A percentile compares a stretch with the other conserved stretches of the same genome.
These are phyloP conservation scores for Diplodia seriata DNA, from an alignment of 2,329 filamentous ascomycete species.

Conservation along the genomic window DNA sequence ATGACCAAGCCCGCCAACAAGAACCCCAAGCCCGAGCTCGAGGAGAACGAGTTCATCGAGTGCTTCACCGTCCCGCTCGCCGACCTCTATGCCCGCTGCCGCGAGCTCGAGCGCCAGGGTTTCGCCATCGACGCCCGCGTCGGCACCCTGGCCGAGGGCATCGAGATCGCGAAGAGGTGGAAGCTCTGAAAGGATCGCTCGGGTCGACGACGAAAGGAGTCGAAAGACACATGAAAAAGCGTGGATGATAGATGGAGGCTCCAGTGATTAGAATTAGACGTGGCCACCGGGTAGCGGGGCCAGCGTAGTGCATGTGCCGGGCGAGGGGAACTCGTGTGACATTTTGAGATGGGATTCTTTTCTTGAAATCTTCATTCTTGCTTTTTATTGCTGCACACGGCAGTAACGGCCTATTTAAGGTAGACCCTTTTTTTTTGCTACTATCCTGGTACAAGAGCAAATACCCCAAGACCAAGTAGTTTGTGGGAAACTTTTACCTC, in stretches of 20 bases:
- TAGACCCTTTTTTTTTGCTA: background rate
- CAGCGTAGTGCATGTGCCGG: background rate
- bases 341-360: background rate
- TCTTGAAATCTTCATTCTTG: background rate
- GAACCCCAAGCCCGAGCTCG: conserved; percentile 68
- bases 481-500: background rate
- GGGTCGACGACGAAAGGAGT: background rate
- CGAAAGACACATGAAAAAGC: background rate
- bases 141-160: conserved; percentile 78
- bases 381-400: conserved; percentile 5
- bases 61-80: conserved; percentile 72
- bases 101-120: conserved; percentile 70
- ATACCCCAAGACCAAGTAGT: conserved; percentile 6
- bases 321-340: background rate
- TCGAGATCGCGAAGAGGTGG: conserved; percentile 70
- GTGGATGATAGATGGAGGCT: background rate
- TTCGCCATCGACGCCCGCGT: conserved; percentile 82
- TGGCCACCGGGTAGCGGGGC: background rate
- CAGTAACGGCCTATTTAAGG: background rate
- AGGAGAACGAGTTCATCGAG: conserved; percentile 84
- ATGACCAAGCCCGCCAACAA: conserved; percentile 72
- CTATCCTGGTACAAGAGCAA: background rate
- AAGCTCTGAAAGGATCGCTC: conserved; percentile 38
- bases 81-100: conserved; percentile 70
- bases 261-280: background rate